A percentile compares a stretch with the other conserved stretches of the same genome.
Evolutionary conservation across 1,139 yeast species (phyloP).

Genomic region (Candida albicans): DNA sequence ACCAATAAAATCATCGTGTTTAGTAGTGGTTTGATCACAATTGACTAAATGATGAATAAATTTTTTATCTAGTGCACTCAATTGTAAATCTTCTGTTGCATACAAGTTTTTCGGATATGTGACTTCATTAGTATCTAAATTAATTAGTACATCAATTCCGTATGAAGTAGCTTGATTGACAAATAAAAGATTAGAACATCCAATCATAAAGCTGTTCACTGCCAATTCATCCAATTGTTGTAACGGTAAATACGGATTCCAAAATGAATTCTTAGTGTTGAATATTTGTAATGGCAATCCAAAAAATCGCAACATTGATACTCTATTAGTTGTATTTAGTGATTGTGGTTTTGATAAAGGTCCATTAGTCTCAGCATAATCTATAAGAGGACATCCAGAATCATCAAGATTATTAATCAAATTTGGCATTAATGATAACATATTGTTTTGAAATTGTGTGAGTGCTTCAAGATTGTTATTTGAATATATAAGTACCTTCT

Average conservation of each 20-base stretch:
- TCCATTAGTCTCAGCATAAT: slow-evolving; percentile 52
- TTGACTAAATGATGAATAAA: slow-evolving; percentile 57
- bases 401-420: slow-evolving; percentile 70
- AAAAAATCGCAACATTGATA: slow-evolving; percentile 72
- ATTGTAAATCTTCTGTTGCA: slow-evolving; percentile 41
- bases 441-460: slow-evolving; percentile 74
- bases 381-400: slow-evolving; percentile 76
- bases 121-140: slow-evolving; percentile 37
- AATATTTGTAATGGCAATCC: slow-evolving; percentile 89
- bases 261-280: slow-evolving; percentile 78
- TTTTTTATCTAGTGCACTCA: slow-evolving; percentile 68
- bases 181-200: slow-evolving; percentile 83
- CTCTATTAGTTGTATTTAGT: slow-evolving; percentile 73
- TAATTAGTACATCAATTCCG: slow-evolving; percentile 46
- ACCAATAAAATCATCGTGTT: slow-evolving; percentile 45
- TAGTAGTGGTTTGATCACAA: slow-evolving; percentile 10
- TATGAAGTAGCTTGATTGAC: slow-evolving; percentile 63
- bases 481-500: slow-evolving; percentile 69
- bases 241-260: slow-evolving; percentile 89
- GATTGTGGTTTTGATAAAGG: slow-evolving; percentile 62
- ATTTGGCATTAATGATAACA: slow-evolving; percentile 75
- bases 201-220: slow-evolving; percentile 68
- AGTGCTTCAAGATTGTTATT: slow-evolving; percentile 72
- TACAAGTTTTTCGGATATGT: slow-evolving; percentile 42
- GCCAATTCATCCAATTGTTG: slow-evolving; percentile 82